phyloP scores from a whole-genome alignment of 164 flowering plant genomes.

The Vitis vinifera region DNA sequence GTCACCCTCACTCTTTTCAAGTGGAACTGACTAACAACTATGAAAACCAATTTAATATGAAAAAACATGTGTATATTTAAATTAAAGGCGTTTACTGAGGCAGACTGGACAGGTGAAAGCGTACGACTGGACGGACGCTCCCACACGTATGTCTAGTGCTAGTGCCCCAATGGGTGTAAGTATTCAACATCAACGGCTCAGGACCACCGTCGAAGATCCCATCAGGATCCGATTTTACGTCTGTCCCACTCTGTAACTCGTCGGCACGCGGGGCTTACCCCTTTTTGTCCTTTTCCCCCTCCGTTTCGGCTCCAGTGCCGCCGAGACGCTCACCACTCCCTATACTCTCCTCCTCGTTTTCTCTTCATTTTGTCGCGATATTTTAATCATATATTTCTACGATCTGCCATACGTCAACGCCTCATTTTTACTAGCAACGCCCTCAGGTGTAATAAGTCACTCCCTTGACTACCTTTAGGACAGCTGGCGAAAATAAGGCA shows the following conservation, averaged over 20 bases:
- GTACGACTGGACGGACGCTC: no score
- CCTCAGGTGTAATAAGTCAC: no score
- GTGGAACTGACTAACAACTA: no score
- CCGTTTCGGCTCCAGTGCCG: conserved; percentile 18
- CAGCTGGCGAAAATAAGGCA: no score
- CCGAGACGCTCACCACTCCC: background rate
- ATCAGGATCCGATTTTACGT: conserved; percentile 18
- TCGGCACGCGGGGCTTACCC: conserved; percentile 22
- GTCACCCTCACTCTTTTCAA: no score
- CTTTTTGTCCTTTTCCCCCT: conserved; percentile 12
- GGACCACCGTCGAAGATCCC: conserved; percentile 9
- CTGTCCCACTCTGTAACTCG: conserved; percentile 4
- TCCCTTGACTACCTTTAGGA: no score
- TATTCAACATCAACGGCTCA: conserved; percentile 11
- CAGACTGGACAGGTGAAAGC: no score
- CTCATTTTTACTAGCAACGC: background rate
- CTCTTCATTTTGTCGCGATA: background rate
- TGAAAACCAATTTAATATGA: no score
- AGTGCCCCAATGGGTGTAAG: background rate
- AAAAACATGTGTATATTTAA: no score
- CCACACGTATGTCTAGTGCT: no score
- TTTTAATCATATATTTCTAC: background rate
- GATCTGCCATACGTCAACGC: background rate
- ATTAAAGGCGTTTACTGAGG: no score
- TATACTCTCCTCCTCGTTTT: background rate